Conservation (phyloP, 345 rosid species). For the Lepidium aucheri region DNA sequence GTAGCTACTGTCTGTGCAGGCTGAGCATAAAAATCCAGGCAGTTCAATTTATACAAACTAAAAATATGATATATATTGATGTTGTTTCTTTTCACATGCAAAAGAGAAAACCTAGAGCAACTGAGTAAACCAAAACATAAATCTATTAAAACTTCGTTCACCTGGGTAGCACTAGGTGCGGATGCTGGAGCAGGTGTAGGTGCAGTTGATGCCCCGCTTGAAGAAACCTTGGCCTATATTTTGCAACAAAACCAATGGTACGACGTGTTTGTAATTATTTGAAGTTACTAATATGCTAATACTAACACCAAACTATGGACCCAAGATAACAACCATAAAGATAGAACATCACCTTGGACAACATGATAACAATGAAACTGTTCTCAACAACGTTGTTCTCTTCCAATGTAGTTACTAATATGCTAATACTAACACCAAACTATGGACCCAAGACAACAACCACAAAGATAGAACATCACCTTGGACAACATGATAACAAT, state of each 20-base stretch:
- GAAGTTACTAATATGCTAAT: no score
- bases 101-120: not conserved
- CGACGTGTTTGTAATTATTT: not conserved
- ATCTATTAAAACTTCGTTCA: not conserved
- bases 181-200: not conserved
- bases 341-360: slow-evolving; percentile 48
- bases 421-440: not conserved
- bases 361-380: slow-evolving; percentile 83
- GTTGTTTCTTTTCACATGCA: not conserved
- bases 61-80: not conserved
- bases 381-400: slow-evolving; percentile 67
- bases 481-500: slow-evolving; percentile 80
- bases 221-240: slow-evolving; percentile 19
- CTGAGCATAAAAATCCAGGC: slow-evolving; percentile 12
- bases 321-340: not conserved
- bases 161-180: slow-evolving; percentile 17
- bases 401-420: slow-evolving; percentile 42
- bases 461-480: slow-evolving; percentile 29
- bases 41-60: not conserved
- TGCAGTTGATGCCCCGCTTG: slow-evolving; percentile 27
- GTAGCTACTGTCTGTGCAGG: slow-evolving; percentile 24
- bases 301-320: no score
- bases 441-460: not conserved
- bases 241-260: not conserved
- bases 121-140: not conserved